These are phyloP conservation scores for Eutypella sp. DNA, from an alignment of 2,329 filamentous ascomycete species.

Conservation along the genomic window DNA sequence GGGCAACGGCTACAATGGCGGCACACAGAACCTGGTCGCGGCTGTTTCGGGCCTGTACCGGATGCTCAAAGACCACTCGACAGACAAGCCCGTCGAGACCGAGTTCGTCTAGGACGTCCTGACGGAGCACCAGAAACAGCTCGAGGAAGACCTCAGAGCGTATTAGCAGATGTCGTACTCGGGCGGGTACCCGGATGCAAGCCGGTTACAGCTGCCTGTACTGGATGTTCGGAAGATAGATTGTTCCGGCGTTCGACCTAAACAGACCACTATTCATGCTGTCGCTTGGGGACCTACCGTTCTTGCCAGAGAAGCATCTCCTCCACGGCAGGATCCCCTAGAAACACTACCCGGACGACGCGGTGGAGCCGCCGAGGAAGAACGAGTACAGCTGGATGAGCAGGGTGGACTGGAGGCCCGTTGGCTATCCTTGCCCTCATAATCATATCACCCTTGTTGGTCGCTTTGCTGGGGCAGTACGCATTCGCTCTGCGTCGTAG, in stretches of 20 bases:
- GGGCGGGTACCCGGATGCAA: not conserved
- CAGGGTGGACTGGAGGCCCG: not conserved
- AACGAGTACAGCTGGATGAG: not conserved
- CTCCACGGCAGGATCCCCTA: not conserved
- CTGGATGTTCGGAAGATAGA: not conserved
- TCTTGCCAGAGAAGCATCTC: not conserved
- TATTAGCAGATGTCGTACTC: not conserved
- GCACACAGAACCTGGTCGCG: constrained; percentile 9
- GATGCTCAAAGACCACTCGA: not conserved
- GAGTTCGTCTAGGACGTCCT: not conserved
- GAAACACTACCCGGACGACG: not conserved
- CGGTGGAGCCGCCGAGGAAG: not conserved
- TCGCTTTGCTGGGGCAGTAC: too few species aligned
- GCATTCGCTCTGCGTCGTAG: too few species aligned
- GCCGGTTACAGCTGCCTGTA: not conserved
- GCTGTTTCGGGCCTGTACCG: constrained; percentile 9
- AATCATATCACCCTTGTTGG: too few species aligned
- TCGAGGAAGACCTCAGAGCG: not conserved
- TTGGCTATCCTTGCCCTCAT: not conserved
- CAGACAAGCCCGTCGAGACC: not conserved
- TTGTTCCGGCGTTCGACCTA: not conserved
- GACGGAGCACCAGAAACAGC: not conserved
- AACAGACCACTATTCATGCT: not conserved
- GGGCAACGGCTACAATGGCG: constrained; percentile 13
- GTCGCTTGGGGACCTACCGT: not conserved